Evolutionary conservation across 192 early-diverging fungal genomes (phyloP).

Genomic region (Backusella parvicylindrica): DNA sequence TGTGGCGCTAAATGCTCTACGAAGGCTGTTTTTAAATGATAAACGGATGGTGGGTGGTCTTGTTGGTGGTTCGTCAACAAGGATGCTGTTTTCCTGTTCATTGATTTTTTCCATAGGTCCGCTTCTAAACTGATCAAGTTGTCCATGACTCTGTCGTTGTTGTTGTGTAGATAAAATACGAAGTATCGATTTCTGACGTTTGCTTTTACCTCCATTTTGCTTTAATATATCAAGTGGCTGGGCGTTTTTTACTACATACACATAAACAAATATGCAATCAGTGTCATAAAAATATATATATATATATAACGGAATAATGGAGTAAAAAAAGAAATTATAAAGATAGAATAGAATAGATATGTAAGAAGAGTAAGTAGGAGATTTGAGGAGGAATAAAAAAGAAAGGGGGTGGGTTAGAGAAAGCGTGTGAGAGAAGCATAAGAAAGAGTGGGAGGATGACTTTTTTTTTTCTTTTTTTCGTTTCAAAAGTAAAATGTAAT

Average conservation of each 20-base stretch:
- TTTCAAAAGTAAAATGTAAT: neutral
- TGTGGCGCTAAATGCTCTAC: neutral
- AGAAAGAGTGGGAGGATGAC: neutral
- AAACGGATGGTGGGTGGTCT: neutral
- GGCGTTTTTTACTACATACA: neutral
- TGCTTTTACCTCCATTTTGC: neutral
- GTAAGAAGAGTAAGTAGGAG: neutral
- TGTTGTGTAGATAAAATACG: neutral
- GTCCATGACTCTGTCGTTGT: neutral
- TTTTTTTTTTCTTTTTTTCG: slow-evolving; percentile 19
- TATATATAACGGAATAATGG: neutral
- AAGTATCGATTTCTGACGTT: slow-evolving; percentile 5
- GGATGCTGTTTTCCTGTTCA: neutral
- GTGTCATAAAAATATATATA: neutral
- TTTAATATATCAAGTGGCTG: slow-evolving; percentile 2
- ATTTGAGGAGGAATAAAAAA: neutral
- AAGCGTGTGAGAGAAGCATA: neutral
- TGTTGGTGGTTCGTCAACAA: neutral
- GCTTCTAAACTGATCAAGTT: neutral
- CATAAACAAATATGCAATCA: neutral
- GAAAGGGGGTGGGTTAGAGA: neutral
- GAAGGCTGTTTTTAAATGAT: neutral
- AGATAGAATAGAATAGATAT: neutral
- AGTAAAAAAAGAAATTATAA: neutral
- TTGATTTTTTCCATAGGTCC: neutral